Conservation (phyloP, 768 basidiomycete genomes). For the Tylopilus vinaceipallidus region DNA sequence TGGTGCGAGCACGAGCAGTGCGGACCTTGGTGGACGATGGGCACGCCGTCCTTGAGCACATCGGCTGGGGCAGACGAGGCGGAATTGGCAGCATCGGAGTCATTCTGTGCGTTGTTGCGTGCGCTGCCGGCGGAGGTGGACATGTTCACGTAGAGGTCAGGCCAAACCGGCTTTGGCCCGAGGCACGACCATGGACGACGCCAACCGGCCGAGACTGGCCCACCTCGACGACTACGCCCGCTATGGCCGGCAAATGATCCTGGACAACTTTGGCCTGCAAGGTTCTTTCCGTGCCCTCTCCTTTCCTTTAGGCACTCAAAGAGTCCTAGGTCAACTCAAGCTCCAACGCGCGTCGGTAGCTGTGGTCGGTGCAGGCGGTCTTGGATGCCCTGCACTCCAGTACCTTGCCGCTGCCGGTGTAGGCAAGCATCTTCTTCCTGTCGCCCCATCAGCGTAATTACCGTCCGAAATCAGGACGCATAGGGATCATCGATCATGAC, state of each 20-base stretch:
- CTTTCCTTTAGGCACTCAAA: constrained; percentile 1
- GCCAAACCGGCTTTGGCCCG: too few species aligned
- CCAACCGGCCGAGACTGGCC: constrained; percentile 29
- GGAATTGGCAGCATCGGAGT: constrained; percentile 12
- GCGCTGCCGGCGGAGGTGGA: constrained; percentile 5
- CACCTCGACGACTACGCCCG: constrained; percentile 73
- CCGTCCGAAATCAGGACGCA: constrained; percentile 51
- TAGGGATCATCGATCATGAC: constrained; percentile 90
- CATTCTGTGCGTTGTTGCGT: constrained; percentile 17
- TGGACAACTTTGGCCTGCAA: constrained; percentile 82
- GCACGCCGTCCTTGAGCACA: constrained; percentile 35
- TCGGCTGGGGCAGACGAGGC: constrained; percentile 10
- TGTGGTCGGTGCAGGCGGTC: constrained; percentile 92
- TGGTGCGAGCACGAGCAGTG: background rate
- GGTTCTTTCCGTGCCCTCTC: constrained; percentile 42
- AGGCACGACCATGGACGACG: constrained; percentile 6
- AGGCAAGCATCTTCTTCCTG: constrained; percentile 48
- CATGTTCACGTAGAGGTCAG: constrained; percentile 10
- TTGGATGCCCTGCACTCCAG: constrained; percentile 94
- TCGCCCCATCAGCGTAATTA: constrained; percentile 4
- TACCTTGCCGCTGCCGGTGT: constrained; percentile 92
- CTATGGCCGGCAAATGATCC: constrained; percentile 97
- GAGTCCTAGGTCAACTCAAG: constrained; percentile 72
- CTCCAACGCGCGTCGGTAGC: constrained; percentile 72
- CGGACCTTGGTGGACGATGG: constrained; percentile 40